phyloP scores from a whole-genome alignment of 495 filamentous ascomycete genomes.

The Podospora conica region DNA sequence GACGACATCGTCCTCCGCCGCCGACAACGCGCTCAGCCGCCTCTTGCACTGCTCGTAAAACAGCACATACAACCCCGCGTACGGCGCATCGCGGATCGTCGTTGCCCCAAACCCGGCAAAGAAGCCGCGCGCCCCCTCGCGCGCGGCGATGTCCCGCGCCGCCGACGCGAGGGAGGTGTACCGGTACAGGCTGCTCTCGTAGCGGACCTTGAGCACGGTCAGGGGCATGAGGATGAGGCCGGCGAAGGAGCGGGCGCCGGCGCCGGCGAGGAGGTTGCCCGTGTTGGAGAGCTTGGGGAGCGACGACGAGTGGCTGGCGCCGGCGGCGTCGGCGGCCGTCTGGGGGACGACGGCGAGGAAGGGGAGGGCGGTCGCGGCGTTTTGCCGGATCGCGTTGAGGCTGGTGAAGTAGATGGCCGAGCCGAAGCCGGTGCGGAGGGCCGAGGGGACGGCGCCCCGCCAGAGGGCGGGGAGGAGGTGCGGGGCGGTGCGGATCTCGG shows the following conservation, averaged over 20 bases:
- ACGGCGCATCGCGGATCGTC: conserved; percentile 86
- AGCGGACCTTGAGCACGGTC: conserved; percentile 94
- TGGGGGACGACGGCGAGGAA: conserved; percentile 18
- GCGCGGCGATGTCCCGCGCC: conserved; percentile 62
- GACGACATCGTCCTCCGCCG: neutral
- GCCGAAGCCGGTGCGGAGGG: conserved; percentile 86
- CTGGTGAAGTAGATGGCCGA: conserved; percentile 91
- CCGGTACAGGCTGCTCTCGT: conserved; percentile 76
- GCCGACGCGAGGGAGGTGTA: conserved; percentile 76
- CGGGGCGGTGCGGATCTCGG: conserved; percentile 56
- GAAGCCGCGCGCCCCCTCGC: conserved; percentile 76
- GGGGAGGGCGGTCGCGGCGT: conserved; percentile 48
- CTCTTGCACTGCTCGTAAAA: conserved; percentile 90
- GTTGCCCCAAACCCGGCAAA: conserved; percentile 93
- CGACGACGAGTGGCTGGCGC: conserved; percentile 52
- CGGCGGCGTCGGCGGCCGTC: neutral
- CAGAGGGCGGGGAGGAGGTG: conserved; percentile 67
- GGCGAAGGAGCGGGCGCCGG: conserved; percentile 72
- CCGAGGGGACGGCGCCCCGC: conserved; percentile 88
- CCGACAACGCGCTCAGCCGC: conserved; percentile 43
- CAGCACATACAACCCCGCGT: conserved; percentile 89
- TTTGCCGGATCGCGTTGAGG: conserved; percentile 73
- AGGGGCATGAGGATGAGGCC: conserved; percentile 94
- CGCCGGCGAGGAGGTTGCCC: conserved; percentile 80
- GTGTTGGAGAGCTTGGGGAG: conserved; percentile 80